Base-by-base conservation (phyloP, 2,329 filamentous ascomycete species). In the Passalora sequoiae region DNA sequence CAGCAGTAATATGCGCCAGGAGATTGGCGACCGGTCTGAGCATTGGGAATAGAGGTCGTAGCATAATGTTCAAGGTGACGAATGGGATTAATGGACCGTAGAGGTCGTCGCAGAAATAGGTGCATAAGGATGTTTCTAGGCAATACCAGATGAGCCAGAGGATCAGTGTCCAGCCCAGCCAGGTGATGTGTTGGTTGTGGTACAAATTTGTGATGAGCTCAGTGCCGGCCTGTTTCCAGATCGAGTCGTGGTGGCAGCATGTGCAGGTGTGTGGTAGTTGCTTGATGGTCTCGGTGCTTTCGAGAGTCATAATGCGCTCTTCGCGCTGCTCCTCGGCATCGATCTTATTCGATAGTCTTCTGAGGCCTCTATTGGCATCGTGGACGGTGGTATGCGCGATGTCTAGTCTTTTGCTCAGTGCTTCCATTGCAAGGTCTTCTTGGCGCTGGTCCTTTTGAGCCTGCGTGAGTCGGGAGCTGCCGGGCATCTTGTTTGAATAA, bases 31-130 rank as follows among this genome's bases (percentile, higher is more conserved):
- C n/a, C 7, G 28, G 27, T 32, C 21, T 20, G 6, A 40, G 17
- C 22, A 32, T 22, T 13, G 38, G 38, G 28, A 64, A 46, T 4
- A 69, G 56, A 4, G 62, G 64, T 15, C 69, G 60, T 35, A 68
- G 75, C 3, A 78, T 44, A 56, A 80, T 67, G 3, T 75, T 79
- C 3, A 75, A 73, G 4, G 78, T 66, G 4, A 78, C 75, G 47
- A 71, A 76, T 0, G 77, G 77, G 38, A 71, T 76, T 16, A 64
- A 56, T 0, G 78, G 77, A 7, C 74, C 74, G 48, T 77, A 64
- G 15, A 68, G 68, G 31, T 71, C 72, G 36, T 76, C 72, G 55
- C 73, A 76, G 59, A 74, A 78, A 20, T 68, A 60, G 25, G 27
- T 25, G 44, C 51, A 59, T 6, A 60, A 49, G 15, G 49, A 32